A percentile compares a stretch with the other conserved stretches of the same genome.
These are phyloP conservation scores for Trichoderma simmonsii DNA, from an alignment of 2,329 filamentous ascomycete species.

Conservation along the genomic window DNA sequence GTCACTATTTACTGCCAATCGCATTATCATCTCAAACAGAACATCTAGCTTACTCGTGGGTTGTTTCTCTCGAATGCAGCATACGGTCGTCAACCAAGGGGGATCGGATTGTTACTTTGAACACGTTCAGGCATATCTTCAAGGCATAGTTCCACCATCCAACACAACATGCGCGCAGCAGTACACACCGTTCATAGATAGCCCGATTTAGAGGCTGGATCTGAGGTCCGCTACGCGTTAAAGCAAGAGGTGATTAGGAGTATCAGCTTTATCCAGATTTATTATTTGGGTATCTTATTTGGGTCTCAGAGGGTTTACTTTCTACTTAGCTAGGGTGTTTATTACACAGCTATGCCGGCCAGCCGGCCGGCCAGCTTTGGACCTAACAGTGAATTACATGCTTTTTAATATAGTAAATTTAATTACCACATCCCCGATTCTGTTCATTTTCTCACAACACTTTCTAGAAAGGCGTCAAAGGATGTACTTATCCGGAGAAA, in stretches of 20 bases:
- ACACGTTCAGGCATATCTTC: slow-evolving; percentile 3
- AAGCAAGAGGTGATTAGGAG: too few species aligned
- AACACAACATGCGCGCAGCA: neutral
- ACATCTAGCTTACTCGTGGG: neutral
- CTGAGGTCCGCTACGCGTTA: too few species aligned
- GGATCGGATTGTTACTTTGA: neutral
- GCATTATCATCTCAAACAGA: neutral
- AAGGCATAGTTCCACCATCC: neutral
- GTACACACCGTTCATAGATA: neutral
- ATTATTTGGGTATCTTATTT: too few species aligned
- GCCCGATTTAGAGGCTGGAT: too few species aligned
- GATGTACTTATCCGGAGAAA: too few species aligned
- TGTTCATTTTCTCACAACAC: too few species aligned
- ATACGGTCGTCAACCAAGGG: neutral
- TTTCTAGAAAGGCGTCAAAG: too few species aligned
- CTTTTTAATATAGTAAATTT: too few species aligned
- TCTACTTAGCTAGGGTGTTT: neutral
- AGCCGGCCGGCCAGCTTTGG: neutral
- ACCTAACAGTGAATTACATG: too few species aligned
- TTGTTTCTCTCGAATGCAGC: neutral
- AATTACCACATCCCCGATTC: too few species aligned
- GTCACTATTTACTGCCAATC: neutral
- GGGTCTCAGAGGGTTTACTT: neutral
- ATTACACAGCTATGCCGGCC: too few species aligned
- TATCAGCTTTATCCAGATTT: too few species aligned